Base-by-base conservation (phyloP, 1,284 basidiomycete species). In the Microbotryum intermedium region DNA sequence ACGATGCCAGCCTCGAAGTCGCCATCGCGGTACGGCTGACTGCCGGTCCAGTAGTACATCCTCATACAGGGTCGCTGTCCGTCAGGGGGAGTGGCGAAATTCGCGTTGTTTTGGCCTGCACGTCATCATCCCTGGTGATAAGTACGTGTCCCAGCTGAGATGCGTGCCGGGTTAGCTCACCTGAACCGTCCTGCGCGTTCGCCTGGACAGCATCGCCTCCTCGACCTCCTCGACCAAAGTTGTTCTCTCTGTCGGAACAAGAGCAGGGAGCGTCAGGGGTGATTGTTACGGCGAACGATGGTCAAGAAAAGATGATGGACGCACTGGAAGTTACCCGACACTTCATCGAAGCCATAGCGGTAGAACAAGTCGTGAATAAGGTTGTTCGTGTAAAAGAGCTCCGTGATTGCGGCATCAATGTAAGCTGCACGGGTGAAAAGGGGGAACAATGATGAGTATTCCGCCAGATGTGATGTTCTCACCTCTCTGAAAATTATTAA, bases 41-140 rank as follows among this genome's bases (percentile, higher is more conserved):
- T 86, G 1, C 88, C 90, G 76, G 89, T 87, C 93, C 93, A 97
- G 50, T 92, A 79, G 78, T 94, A 97, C 94, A 97, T 97, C 69
- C 93, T 82, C 87, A 93, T 92, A 61, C 89, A 84, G 10, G 88
- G 88, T 70, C 86, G 84, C 77, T 34, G 23, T 43, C 79, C 79
- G 57, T 77, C 75, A 6, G 72, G 76, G 49, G 74, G 76, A 6
- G 80, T 81, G 70, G 79, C 77, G 61, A 82, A 81, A 74, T 82
- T 80, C 66, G 78, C 78, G 66, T 77, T 77, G 63, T 39, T 39
- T 39, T 39, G 34, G 34, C 34, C 34, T 39, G 34, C 34, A 16
- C 34, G 34, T 39, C 34, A 39, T 39, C 3, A 39, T 11, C 11
- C 11, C 18, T 16, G 11, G 11, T 16, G 18, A 39, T 11, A 39